These are phyloP conservation scores for Rhizophagus clarus DNA, from an alignment of 192 early-diverging fungal species.

Conservation along the genomic window DNA sequence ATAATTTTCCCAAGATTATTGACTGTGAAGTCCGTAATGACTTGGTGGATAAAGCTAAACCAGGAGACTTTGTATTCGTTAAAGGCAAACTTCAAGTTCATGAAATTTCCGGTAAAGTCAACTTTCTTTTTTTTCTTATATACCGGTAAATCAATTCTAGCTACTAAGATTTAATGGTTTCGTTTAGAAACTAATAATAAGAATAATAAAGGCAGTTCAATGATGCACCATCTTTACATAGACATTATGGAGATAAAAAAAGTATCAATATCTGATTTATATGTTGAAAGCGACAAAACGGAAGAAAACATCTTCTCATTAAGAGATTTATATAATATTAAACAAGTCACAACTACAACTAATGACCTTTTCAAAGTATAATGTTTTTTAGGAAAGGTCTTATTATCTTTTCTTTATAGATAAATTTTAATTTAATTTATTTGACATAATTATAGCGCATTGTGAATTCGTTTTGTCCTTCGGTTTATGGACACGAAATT, in stretches of 20 bases:
- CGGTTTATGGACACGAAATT: conserved; percentile 82
- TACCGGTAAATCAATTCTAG: background rate
- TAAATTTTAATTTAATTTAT: background rate
- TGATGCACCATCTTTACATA: conserved; percentile 9
- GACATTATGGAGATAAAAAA: background rate
- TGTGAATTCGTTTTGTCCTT: conserved; percentile 79
- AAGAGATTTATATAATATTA: background rate
- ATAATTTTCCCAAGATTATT: conserved; percentile 74
- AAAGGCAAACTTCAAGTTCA: conserved; percentile 78
- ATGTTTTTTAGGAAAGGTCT: background rate
- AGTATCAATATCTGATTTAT: background rate
- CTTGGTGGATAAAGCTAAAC: conserved; percentile 74
- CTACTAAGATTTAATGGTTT: too few species aligned
- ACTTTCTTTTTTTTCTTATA: background rate
- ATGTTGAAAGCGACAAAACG: background rate
- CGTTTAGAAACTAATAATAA: background rate
- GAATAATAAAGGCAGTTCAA: background rate
- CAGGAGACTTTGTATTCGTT: conserved; percentile 81
- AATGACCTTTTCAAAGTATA: conserved; percentile 13
- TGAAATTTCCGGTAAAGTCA: conserved; percentile 3
- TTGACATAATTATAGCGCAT: conserved; percentile 47
- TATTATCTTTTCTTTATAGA: background rate
- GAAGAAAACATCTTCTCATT: background rate
- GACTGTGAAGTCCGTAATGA: conserved; percentile 78
- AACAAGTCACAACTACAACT: background rate